These are phyloP conservation scores for Clonostachys solani DNA, from an alignment of 2,329 filamentous ascomycete genomes.

Conservation along the genomic window DNA sequence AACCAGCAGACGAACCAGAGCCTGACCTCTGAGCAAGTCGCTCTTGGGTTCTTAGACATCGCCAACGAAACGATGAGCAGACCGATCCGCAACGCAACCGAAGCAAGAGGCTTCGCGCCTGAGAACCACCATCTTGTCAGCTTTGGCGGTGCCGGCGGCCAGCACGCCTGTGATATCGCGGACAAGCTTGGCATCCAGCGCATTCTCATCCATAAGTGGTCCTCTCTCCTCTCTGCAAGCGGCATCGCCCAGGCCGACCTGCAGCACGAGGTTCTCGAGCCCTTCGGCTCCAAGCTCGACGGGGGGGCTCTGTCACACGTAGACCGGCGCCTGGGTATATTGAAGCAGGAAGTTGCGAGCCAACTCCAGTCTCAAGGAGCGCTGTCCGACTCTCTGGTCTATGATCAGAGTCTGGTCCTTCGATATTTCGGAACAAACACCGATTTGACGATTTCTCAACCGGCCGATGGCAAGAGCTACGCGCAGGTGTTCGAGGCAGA, in stretches of 20 bases:
- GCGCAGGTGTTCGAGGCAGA: constrained; percentile 18
- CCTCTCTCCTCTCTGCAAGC: constrained; percentile 34
- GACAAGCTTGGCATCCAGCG: constrained; percentile 29
- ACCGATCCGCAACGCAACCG: constrained; percentile 70
- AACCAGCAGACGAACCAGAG: constrained; percentile 26
- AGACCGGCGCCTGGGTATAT: too few species aligned
- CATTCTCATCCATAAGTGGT: constrained; percentile 34
- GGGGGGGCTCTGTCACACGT: too few species aligned
- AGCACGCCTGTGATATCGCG: constrained; percentile 41
- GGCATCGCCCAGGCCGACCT: constrained; percentile 35
- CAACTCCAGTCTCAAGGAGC: neutral
- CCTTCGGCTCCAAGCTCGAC: neutral
- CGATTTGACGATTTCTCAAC: constrained; percentile 37
- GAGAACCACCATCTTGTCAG: constrained; percentile 22
- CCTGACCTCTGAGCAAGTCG: constrained; percentile 31
- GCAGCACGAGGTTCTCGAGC: constrained; percentile 21
- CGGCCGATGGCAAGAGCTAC: constrained; percentile 2
- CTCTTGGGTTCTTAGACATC: constrained; percentile 70
- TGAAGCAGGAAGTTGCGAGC: neutral
- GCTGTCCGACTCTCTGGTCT: constrained; percentile 17
- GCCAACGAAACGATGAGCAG: constrained; percentile 75
- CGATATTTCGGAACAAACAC: constrained; percentile 46
- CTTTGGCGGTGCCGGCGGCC: constrained; percentile 71
- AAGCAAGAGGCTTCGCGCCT: constrained; percentile 41
- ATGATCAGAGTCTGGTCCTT: constrained; percentile 37